phyloP scores from a whole-genome alignment of 2,329 filamentous ascomycete species.

The Fusarium circinatum region DNA sequence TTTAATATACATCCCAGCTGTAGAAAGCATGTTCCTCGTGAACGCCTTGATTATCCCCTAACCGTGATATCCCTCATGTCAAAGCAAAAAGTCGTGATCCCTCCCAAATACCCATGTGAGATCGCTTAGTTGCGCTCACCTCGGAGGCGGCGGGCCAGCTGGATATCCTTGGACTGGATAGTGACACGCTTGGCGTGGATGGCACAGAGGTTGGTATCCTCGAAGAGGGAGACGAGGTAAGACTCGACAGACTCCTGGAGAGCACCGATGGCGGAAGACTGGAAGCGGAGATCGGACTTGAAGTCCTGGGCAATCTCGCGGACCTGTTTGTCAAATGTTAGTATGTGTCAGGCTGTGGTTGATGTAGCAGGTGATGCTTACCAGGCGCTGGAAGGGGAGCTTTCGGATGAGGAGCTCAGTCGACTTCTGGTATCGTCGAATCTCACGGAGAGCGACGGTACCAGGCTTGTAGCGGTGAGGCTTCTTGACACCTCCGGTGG shows the following conservation, averaged over 20 bases:
- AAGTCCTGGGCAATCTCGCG: constrained; percentile 97
- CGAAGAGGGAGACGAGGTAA: constrained; percentile 97
- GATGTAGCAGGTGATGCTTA: constrained; percentile 50
- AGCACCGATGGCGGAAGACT: constrained; percentile 96
- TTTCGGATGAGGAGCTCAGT: constrained; percentile 97
- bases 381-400: constrained; percentile 96
- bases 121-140: constrained; percentile 84
- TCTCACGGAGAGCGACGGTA: constrained; percentile 98
- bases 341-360: not conserved
- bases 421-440: constrained; percentile 97
- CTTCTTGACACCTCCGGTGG: constrained; percentile 97
- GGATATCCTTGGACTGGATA: constrained; percentile 97
- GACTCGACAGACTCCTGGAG: constrained; percentile 99
- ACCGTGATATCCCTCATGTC: constrained; percentile 51
- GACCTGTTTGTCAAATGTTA: constrained; percentile 60
- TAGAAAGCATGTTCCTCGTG: constrained; percentile 55
- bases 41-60: constrained; percentile 60
- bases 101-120: constrained; percentile 42
- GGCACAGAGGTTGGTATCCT: constrained; percentile 98
- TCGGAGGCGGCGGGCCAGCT: constrained; percentile 93
- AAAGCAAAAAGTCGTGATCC: constrained; percentile 56
- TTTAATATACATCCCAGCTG: constrained; percentile 58
- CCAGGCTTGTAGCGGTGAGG: constrained; percentile 89
- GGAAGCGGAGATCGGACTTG: constrained; percentile 96
- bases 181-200: constrained; percentile 99